Evolutionary conservation across 169 alveolate genomes (phyloP), one percentile per base, ranked within the genome.

Genomic region (Cryptosporidium tyzzeri): DNA sequence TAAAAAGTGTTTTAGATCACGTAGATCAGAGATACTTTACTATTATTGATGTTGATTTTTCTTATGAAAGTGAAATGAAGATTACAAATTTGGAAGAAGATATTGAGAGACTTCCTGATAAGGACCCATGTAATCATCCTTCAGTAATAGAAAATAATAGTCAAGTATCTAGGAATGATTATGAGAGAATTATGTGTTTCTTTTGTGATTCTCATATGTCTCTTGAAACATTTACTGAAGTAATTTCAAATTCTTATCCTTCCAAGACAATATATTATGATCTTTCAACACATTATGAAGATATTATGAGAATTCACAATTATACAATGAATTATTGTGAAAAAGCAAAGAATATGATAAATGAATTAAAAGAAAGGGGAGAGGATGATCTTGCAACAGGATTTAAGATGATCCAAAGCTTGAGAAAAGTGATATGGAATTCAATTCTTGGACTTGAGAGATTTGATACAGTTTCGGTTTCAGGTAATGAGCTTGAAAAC

Each of bases 91-190:
- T 80, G 53, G 29, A 31, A 8, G 65, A 53, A 33, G 89, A 80
- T 45, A 29, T 80, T 3, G 62, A 61, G 33, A 59, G 35, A 37
- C 65, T 80, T 23, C 86, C 86, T 9, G 86, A 73, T 26, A 53
- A 59, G 68, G 50, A 73, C n/a, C 86, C 86, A 3, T 73, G 86
- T 23, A 12, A 33, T n/a, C 86, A 73, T 59, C 86, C 86, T 7
- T 73, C 86, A 9, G 86, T 73, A 2, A 51, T 10, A 18, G 86
- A 73, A 18, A 59, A 41, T 7, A 73, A 59, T 12, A 1, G 5
- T 21, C 86, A 55, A 48, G 45, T 73, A 10, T 73, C 86, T 10
- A 31, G 44, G 53, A 73, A 73, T 41, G 86, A 73, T 31, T 73
- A 73, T 29, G 62, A 55, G 23, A 59, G 70, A 23, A 44, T 50